phyloP scores from a whole-genome alignment of 108 stramenopile genomes.

The Pseudonitzschia multiseries region DNA sequence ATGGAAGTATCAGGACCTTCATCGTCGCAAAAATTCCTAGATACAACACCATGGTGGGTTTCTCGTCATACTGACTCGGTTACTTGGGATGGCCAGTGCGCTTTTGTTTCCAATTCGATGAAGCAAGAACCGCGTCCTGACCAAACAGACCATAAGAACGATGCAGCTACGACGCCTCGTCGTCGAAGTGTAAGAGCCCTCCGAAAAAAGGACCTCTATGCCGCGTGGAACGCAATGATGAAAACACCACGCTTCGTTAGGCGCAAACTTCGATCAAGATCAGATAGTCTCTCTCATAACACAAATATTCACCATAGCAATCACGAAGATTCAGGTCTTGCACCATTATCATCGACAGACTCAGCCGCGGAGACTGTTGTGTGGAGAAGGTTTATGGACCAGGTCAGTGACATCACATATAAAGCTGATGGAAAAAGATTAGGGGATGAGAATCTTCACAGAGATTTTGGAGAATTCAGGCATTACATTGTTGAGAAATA shows the following conservation, averaged over 20 bases:
- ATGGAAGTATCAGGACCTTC: constrained; percentile 1
- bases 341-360: constrained; percentile 26
- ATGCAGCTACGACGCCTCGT: constrained; percentile 8
- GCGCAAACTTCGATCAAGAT: constrained; percentile 26
- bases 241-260: constrained; percentile 64
- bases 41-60: constrained; percentile 76
- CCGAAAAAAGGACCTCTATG: constrained; percentile 80
- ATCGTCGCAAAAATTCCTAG: constrained; percentile 55
- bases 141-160: background rate
- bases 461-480: constrained; percentile 80
- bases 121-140: constrained; percentile 15
- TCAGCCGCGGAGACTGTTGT: constrained; percentile 67
- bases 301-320: background rate
- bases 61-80: constrained; percentile 47
- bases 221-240: constrained; percentile 84
- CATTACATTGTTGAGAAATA: constrained; percentile 80
- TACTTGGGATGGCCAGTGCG: constrained; percentile 78
- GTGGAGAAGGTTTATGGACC: constrained; percentile 79
- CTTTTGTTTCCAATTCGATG: constrained; percentile 37
- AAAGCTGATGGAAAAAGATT: constrained; percentile 75
- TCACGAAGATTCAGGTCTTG: constrained; percentile 8
- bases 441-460: constrained; percentile 62
- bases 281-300: background rate
- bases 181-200: constrained; percentile 50
- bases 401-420: constrained; percentile 65